Evolutionary conservation across 2,329 filamentous ascomycete species (phyloP), one percentile per base, ranked within the genome.

Genomic region (Emmonsiellopsis sp.): DNA sequence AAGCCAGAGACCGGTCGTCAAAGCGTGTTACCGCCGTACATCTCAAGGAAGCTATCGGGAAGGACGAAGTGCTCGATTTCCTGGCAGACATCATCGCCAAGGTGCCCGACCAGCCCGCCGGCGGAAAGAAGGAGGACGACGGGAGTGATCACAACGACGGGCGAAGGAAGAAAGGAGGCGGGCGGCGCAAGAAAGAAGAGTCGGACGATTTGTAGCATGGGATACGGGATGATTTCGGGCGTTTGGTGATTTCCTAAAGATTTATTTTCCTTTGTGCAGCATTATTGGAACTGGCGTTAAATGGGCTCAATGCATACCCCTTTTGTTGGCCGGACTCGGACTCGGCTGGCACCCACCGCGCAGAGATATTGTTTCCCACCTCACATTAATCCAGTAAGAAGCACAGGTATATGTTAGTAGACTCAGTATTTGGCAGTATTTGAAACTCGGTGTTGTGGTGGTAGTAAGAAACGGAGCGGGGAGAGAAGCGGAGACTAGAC

Each of bases 21-120:
- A 96, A 95, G 73, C 83, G 91, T 59, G 88, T 98, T 60, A 90
- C 89, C 13, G 88, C 91, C 1, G 79, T 85, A 53, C 95, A 97
- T 79, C 79, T 98, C 60, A 97, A 97, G 74, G 83, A 88, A 58
- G 92, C 93, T 9, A 85, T 98, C 42, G 82, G 87, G 67, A 85
- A 84, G 31, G 88, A 95, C 65, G 88, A 93, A 59, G 89, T 95
- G 66, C 92, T 95, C 74, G 93, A 98, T 71, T 98, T 97, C 63
- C 73, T 98, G 56, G 79, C 83, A 55, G 91, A 97, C 50, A 96
- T 96, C 62, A 91, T 95, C 51, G 80, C 84, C 62, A 92, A 92
- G 66, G 85, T 96, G 0, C 86, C 82, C 2, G 85, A 88, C 60
- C 78, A 80, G 55, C 77, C 80, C 5, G 61, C 71, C 13, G 58